phyloP scores from a whole-genome alignment of 805 yeast genomes.

The Yarrowia sp. region DNA sequence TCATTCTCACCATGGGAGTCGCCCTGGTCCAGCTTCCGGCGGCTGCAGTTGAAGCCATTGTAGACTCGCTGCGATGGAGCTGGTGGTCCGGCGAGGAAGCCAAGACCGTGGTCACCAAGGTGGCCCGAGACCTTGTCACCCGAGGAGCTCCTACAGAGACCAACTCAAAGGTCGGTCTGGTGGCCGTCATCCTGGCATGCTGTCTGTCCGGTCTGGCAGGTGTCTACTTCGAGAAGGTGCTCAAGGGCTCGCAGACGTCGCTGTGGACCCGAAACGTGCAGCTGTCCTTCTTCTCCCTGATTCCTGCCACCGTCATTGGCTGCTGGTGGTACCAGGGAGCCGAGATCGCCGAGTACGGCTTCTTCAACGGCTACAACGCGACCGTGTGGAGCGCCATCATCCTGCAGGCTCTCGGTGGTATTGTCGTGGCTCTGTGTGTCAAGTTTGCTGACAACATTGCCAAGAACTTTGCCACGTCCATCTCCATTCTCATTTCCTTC shows the following conservation, averaged over 20 bases:
- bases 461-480: slow-evolving; percentile 54
- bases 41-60: slow-evolving; percentile 43
- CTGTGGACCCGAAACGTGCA: slow-evolving; percentile 55
- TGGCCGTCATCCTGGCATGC: slow-evolving; percentile 53
- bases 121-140: slow-evolving; percentile 24
- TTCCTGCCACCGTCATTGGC: slow-evolving; percentile 53
- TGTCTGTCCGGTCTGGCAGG: slow-evolving; percentile 54
- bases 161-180: slow-evolving; percentile 49
- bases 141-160: slow-evolving; percentile 42
- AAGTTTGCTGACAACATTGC: slow-evolving; percentile 55
- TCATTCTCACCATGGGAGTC: slow-evolving; percentile 52
- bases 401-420: slow-evolving; percentile 54
- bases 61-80: slow-evolving; percentile 38
- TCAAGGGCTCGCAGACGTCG: slow-evolving; percentile 51
- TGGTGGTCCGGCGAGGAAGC: slow-evolving; percentile 39
- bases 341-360: slow-evolving; percentile 50
- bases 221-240: slow-evolving; percentile 55
- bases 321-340: slow-evolving; percentile 51
- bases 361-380: slow-evolving; percentile 52
- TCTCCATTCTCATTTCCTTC: slow-evolving; percentile 52
- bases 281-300: slow-evolving; percentile 51
- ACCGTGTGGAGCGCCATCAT: slow-evolving; percentile 52
- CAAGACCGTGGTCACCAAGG: slow-evolving; percentile 30
- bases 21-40: slow-evolving; percentile 53
- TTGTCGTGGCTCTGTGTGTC: slow-evolving; percentile 54